Percentiles rank a stretch among this genome's conserved stretches.
These are phyloP conservation scores for Jackrogersella minutella DNA, from an alignment of 495 filamentous ascomycete genomes.

Conservation along the genomic window DNA sequence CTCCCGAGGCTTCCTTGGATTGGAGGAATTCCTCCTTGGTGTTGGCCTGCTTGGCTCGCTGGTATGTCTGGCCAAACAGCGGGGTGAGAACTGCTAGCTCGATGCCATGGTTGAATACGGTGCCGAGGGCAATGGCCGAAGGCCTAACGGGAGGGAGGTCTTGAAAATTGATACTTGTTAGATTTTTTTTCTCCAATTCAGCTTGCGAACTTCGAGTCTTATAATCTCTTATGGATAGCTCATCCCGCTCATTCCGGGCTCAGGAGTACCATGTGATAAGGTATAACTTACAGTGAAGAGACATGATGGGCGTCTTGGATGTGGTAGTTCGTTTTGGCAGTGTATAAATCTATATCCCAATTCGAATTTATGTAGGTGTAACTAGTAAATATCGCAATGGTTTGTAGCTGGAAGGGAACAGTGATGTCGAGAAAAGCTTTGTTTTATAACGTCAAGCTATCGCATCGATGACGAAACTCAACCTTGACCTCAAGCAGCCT, in stretches of 20 bases:
- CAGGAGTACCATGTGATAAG: background rate
- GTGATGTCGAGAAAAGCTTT: conserved; percentile 25
- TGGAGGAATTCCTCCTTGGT: conserved; percentile 95
- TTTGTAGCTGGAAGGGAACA: background rate
- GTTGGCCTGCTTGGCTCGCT: conserved; percentile 89
- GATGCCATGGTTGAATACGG: conserved; percentile 86
- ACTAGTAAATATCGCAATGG: background rate
- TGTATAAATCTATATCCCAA: background rate
- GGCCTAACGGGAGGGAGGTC: conserved; percentile 97
- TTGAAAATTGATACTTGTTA: conserved; percentile 47
- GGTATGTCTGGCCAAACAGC: conserved; percentile 94
- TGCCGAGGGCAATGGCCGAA: conserved; percentile 95
- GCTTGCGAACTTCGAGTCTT: background rate
- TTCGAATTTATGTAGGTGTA: conserved; percentile 11
- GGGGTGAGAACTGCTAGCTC: conserved; percentile 76
- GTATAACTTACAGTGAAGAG: conserved; percentile 63
- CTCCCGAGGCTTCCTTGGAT: conserved; percentile 88
- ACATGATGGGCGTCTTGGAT: conserved; percentile 60
- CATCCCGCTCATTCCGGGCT: background rate
- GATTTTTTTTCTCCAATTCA: background rate
- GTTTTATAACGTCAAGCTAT: conserved; percentile 37
- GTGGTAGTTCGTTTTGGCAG: conserved; percentile 17
- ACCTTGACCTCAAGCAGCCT: conserved; percentile 4
- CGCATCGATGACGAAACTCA: conserved; percentile 39
- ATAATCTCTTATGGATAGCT: background rate